Evolutionary conservation across 768 basidiomycete species (phyloP), one percentile per base, ranked within the genome.

Genomic region (Mycena rebaudengoi): DNA sequence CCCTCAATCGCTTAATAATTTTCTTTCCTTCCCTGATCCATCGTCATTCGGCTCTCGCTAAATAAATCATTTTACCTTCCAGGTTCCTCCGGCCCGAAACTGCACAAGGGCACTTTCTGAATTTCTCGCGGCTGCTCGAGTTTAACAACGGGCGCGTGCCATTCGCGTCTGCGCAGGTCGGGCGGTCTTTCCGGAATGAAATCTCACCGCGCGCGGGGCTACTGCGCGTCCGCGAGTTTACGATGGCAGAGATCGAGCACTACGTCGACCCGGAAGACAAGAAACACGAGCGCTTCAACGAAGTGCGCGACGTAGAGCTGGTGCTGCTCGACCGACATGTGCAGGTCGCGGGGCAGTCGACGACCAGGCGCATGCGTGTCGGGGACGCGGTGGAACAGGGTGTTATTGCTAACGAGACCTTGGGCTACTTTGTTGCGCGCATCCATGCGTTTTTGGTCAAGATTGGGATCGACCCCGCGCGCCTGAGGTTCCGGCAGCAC

Each of bases 161-260:
- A 1, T 99, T 99, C 74, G 98, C 97, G 13, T 98, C 95, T 44
- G 98, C 98, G 1, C 96, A 98, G 76, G 93, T 99, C 68, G 98
- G 98, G 32, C 90, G 93, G 53, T 88, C 93, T 18, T 99, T 99
- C 87, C 89, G 98, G 53, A 99, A 99, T 75, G 98, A 99, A 76
- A 99, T 99, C 69, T 96, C 96, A 0, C 98, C 98, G 14, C 92
- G 95, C 58, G 95, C 96, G 37, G 98, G 98, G 54, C 85, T 99
- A 39, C 86, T 99, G 46, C 96, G 98, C 64, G 97, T 99, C 30
- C 93, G 97, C 69, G 98, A 99, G 77, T 99, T 99, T 81, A 98
- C 95, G 12, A 98, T 99, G 97, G 98, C 96, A 45, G 98, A 99
- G 82, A 98, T 99, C 74, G 98, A 99, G 79, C 98, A 99, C 81